phyloP scores from a whole-genome alignment of 306 rosid genomes.

The Canavalia gladiata region DNA sequence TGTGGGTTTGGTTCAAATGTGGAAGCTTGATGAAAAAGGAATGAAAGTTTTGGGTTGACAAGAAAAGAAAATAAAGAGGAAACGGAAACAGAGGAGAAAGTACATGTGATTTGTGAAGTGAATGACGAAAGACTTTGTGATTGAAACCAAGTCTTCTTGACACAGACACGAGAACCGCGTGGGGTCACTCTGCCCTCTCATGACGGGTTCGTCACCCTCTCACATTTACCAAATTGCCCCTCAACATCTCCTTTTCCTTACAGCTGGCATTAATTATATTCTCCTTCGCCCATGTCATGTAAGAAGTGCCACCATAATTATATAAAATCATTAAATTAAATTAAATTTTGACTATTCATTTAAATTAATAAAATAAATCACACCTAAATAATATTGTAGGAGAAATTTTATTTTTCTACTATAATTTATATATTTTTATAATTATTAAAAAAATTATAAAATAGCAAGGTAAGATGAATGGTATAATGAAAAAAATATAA shows the following conservation, averaged over 20 bases:
- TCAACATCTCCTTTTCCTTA: neutral
- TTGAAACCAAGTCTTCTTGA: neutral
- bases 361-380: too few relatives aligned
- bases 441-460: too few relatives aligned
- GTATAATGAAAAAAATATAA: too few relatives aligned
- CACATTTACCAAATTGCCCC: constrained; percentile 45
- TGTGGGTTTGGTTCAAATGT: neutral
- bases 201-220: constrained; percentile 4
- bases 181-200: constrained; percentile 14
- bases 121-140: neutral
- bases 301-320: neutral
- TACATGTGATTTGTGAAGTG: neutral
- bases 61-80: constrained; percentile 7
- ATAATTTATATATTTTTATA: too few relatives aligned
- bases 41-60: neutral
- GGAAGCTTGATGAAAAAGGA: neutral
- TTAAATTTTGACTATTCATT: too few relatives aligned
- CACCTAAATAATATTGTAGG: too few relatives aligned
- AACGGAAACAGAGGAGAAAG: constrained; percentile 38
- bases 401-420: neutral
- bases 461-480: too few relatives aligned
- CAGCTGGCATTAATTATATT: neutral
- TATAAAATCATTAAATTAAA: too few relatives aligned
- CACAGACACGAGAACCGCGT: constrained; percentile 47
- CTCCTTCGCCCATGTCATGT: neutral